Evolutionary conservation across 257 asterid species (phyloP), one percentile per base, ranked within the genome.

Genomic region (Nicotiana tabacum): DNA sequence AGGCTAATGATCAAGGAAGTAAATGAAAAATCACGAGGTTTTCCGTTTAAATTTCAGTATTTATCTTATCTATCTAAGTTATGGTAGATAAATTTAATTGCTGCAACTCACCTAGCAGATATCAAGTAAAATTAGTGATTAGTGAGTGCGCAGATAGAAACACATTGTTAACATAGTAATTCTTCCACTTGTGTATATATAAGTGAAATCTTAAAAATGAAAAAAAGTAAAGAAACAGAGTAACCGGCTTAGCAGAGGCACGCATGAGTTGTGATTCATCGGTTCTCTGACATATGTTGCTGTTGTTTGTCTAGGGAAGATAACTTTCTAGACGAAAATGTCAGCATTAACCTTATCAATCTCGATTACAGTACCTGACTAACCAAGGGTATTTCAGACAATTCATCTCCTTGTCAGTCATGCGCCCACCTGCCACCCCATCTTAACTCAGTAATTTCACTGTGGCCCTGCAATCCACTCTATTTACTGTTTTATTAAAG

Each of bases 301-400:
- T 48, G 37, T 74, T 43, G 43, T 37, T 70, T 74, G 27, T 76
- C 80, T 76, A 0, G 80, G 10, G 80, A 76, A 51, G 43, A 13
- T 51, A 61, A 76, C 80, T 76, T 24, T 27, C 80, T 48, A 74
- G 1, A 13, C 9, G 2, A 24, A 76, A 76, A 53, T 39, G 64
- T 51, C 80, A 8, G 27, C 46, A 15, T 76, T 76, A 76, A 27
- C 80, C 80, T 76, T 76, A 76, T 76, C 80, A 76, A 27, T 15
- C 80, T 76, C 64, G 80, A 74, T 76, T 51, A 16, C 27, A 51
- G 29, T 51, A 51, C 80, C 80, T 15, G 9, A 74, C 18, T 4
- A 6, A 3, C 43, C 62, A 76, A 51, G 64, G 29, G 27, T 51
- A 76, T 76, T 76, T 76, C 24, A 11, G 46, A 27, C 46, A 27